Percentiles rank a stretch among this genome's conserved stretches.
Evolutionary conservation across 2,329 filamentous ascomycete genomes (phyloP).

Genomic region (Curvularia spicifera): DNA sequence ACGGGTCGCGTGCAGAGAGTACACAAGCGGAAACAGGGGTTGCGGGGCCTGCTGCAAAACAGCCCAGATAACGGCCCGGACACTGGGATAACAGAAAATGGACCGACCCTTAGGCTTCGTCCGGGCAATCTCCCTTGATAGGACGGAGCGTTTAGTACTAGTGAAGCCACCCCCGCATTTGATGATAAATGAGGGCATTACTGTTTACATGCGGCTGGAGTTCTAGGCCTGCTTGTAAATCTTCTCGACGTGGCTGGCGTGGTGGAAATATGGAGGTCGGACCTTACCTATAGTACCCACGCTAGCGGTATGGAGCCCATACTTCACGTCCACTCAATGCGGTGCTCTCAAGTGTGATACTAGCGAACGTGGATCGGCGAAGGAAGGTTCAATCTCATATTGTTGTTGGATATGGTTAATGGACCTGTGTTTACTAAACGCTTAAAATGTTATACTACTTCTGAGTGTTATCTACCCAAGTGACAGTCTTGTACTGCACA

Average conservation of each 20-base stretch:
- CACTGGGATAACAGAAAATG: background rate
- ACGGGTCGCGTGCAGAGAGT: background rate
- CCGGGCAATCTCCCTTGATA: background rate
- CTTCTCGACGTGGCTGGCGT: background rate
- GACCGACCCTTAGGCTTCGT: background rate
- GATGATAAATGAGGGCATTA: background rate
- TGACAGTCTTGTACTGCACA: background rate
- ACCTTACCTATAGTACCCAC: background rate
- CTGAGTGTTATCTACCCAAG: constrained; percentile 1
- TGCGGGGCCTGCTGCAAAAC: background rate
- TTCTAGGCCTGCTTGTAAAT: background rate
- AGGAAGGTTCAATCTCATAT: background rate
- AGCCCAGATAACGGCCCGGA: background rate
- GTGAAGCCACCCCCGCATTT: background rate
- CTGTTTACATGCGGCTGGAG: background rate
- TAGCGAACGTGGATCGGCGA: background rate
- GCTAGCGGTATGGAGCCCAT: background rate
- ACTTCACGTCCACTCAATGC: background rate
- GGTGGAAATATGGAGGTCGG: background rate
- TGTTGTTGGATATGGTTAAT: background rate
- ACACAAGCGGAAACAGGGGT: background rate
- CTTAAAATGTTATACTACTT: background rate
- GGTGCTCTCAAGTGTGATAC: background rate
- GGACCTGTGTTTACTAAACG: background rate
- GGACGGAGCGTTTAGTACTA: background rate